A percentile compares a stretch with the other conserved stretches of the same genome.
Evolutionary conservation across 306 rosid genomes (phyloP).

Genomic region (Dalbergia cochinchinensis): DNA sequence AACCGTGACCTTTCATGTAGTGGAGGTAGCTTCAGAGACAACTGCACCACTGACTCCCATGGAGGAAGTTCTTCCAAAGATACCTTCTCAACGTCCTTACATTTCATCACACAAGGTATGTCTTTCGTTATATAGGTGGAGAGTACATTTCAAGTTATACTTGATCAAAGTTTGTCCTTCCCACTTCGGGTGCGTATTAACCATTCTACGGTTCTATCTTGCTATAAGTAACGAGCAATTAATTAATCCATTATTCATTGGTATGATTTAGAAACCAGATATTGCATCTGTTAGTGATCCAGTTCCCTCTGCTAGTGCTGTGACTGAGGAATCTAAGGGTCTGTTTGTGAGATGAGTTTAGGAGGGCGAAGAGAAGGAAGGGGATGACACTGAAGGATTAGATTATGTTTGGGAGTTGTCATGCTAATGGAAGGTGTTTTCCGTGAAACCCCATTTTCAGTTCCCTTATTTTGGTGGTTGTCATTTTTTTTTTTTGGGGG

Average conservation of each 20-base stretch:
- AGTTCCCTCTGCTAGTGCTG: conserved; percentile 50
- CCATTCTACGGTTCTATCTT: not conserved
- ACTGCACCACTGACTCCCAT: conserved; percentile 82
- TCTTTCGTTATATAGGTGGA: no score
- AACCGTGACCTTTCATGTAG: conserved; percentile 73
- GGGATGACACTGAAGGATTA: no score
- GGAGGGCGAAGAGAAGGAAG: no score
- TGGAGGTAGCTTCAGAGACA: conserved; percentile 91
- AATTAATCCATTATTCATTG: conserved; percentile 41
- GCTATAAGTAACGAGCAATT: conserved; percentile 17
- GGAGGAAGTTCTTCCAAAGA: conserved; percentile 82
- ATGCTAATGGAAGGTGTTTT: no score
- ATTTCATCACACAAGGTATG: conserved; percentile 62
- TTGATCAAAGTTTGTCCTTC: no score
- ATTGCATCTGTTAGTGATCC: conserved; percentile 42
- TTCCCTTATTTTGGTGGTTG: no score
- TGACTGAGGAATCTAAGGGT: conserved; percentile 54
- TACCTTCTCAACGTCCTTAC: conserved; percentile 78
- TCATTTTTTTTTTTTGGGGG: no score
- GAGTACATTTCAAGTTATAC: no score
- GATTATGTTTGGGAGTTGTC: no score
- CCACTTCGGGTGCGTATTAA: no score
- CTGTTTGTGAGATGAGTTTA: no score
- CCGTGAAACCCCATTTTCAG: no score
- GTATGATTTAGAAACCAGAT: conserved; percentile 62